Conservation (phyloP, 805 yeast species). For the Pichia phayaonensis region DNA sequence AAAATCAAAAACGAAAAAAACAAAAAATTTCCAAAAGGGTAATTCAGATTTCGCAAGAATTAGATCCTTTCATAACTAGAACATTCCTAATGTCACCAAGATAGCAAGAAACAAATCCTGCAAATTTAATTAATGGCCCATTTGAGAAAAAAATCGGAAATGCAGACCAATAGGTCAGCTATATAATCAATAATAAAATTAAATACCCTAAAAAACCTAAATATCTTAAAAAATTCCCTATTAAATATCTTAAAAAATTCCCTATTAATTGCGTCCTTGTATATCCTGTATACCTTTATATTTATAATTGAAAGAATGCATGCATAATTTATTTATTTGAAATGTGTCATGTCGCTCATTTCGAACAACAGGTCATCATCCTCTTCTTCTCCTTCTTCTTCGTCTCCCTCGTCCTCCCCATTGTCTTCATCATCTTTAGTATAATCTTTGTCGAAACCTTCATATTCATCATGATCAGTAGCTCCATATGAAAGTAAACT, state of each 20-base stretch:
- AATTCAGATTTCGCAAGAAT: no score
- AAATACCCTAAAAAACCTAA: background rate
- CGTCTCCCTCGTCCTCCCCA: constrained; percentile 36
- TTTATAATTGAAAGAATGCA: background rate
- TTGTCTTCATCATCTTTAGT: background rate
- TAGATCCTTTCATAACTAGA: no score
- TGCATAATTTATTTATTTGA: constrained; percentile 11
- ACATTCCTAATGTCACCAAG: no score
- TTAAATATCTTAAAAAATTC: background rate
- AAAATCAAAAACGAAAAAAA: background rate
- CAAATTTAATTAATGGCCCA: background rate
- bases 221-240: background rate
- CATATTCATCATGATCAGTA: background rate
- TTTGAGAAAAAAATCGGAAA: no score
- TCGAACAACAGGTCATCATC: constrained; percentile 52
- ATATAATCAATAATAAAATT: background rate
- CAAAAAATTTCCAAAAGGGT: background rate
- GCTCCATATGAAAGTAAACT: background rate
- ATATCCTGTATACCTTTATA: background rate
- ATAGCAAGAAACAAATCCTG: no score
- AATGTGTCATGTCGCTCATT: constrained; percentile 62
- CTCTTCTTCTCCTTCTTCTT: no score
- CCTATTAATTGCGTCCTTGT: background rate
- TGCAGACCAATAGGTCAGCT: background rate
- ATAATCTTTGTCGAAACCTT: background rate